phyloP scores from a whole-genome alignment of 306 rosid genomes.

The Fragaria iinumae region DNA sequence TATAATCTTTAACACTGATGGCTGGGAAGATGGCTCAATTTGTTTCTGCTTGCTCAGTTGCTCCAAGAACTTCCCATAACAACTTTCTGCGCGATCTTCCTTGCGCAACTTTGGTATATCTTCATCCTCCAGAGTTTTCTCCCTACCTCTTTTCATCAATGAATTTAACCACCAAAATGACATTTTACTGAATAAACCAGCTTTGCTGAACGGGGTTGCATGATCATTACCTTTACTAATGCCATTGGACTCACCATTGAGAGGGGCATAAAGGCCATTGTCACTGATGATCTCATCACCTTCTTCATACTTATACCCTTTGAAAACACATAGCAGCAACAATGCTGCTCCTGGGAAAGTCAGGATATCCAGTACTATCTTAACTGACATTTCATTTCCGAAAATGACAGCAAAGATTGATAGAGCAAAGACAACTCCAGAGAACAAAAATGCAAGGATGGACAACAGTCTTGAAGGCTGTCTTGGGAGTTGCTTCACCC shows the following conservation, averaged over 20 bases:
- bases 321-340: slow-evolving; percentile 49
- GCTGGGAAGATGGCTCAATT: slow-evolving; percentile 42
- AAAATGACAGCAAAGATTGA: slow-evolving; percentile 45
- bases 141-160: slow-evolving; percentile 70
- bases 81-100: slow-evolving; percentile 64
- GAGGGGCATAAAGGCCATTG: slow-evolving; percentile 60
- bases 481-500: slow-evolving; percentile 45
- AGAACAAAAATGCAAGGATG: slow-evolving; percentile 40
- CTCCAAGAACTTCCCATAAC: slow-evolving; percentile 56
- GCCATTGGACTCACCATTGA: slow-evolving; percentile 42
- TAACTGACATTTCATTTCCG: slow-evolving; percentile 30
- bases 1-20: slow-evolving; percentile 52
- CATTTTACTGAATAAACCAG: slow-evolving; percentile 55
- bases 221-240: slow-evolving; percentile 21
- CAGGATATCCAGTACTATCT: slow-evolving; percentile 52
- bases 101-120: slow-evolving; percentile 64
- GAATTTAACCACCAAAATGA: slow-evolving; percentile 88
- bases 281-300: slow-evolving; percentile 30
- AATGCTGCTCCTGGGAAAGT: slow-evolving; percentile 60
- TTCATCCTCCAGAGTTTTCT: slow-evolving; percentile 56
- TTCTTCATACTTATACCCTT: slow-evolving; percentile 25
- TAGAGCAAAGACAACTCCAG: slow-evolving; percentile 36
- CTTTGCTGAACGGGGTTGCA: slow-evolving; percentile 51
- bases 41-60: slow-evolving; percentile 46
- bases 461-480: slow-evolving; percentile 38